phyloP scores from a whole-genome alignment of 768 basidiomycete species.

The Cyathus striatus region DNA sequence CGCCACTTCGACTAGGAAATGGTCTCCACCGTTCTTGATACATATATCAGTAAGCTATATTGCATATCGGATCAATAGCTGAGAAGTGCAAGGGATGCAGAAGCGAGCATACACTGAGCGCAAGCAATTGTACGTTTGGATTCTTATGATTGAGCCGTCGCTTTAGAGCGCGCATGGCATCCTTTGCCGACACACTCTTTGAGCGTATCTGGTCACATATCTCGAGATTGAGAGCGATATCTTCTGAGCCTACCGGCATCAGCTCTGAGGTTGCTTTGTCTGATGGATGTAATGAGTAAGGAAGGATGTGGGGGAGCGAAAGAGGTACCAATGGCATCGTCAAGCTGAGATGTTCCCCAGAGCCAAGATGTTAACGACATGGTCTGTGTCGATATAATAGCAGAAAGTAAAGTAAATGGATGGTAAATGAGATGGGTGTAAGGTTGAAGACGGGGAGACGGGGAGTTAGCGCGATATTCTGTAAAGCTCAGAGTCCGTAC shows the following conservation, averaged over 20 bases:
- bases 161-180: constrained; percentile 86
- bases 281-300: constrained; percentile 26
- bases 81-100: constrained; percentile 2
- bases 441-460: too few relatives aligned
- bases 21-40: constrained; percentile 96
- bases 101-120: constrained; percentile 66
- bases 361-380: constrained; percentile 35
- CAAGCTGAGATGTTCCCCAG: constrained; percentile 80
- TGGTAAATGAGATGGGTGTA: too few relatives aligned
- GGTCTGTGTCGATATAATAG: too few relatives aligned
- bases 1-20: constrained; percentile 78
- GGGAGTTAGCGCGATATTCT: too few relatives aligned
- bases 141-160: constrained; percentile 89
- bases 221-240: constrained; percentile 91
- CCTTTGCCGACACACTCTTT: constrained; percentile 79
- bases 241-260: constrained; percentile 75
- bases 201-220: constrained; percentile 96
- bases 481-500: too few relatives aligned
- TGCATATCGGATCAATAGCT: constrained; percentile 1
- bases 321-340: constrained; percentile 74
- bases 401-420: too few relatives aligned
- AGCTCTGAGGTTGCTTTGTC: constrained; percentile 95
- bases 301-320: too few relatives aligned
- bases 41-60: constrained; percentile 83
- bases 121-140: constrained; percentile 87